Evolutionary conservation across 495 filamentous ascomycete species (phyloP), one percentile per base, ranked within the genome.

Genomic region (Poronia punctata): DNA sequence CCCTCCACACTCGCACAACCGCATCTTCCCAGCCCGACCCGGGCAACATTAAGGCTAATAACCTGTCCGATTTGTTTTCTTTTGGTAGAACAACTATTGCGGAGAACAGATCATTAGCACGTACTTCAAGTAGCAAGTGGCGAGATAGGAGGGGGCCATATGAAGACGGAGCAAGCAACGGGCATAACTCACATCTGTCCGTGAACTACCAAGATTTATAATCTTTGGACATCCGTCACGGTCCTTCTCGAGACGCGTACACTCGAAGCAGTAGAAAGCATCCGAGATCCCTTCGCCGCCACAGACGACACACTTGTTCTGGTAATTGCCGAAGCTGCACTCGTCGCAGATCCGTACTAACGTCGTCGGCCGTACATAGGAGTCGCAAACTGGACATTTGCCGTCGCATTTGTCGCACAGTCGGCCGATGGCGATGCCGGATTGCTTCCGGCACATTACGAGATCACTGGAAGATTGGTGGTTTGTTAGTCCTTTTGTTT

Each of bases 181-280:
- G 29, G 18, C 17, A 28, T n/a, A 21, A 68, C 68, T 84, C 59
- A 98, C 71, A 76, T 99, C 92, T 43, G 93, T 97, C 66, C 92
- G 75, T 38, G 84, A 90, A 70, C 83, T 88, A 33, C 92, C 92
- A 59, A 99, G 56, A 60, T 99, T 99, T 54, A 99, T 96, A 67
- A 99, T 99, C 77, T 99, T 99, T 25, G 92, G 92, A 64, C 92
- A 99, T 2, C 92, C 92, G 56, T 99, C 92, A 39, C 92, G 75
- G 59, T 99, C 92, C 65, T 97, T 97, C 63, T 99, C 92, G 2
- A 99, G 65, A 10, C 92, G 81, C 35, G 92, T 99, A 62, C 92
- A 99, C 60, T 99, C 93, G 59, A 95, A 97, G 74, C 92, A 99
- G 70, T 99, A 99, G 66, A 99, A 97, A n/a, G 92, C 92, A 60